phyloP scores from a whole-genome alignment of 371 early-diverging fungal genomes.

The Furculomyces boomerangus region DNA sequence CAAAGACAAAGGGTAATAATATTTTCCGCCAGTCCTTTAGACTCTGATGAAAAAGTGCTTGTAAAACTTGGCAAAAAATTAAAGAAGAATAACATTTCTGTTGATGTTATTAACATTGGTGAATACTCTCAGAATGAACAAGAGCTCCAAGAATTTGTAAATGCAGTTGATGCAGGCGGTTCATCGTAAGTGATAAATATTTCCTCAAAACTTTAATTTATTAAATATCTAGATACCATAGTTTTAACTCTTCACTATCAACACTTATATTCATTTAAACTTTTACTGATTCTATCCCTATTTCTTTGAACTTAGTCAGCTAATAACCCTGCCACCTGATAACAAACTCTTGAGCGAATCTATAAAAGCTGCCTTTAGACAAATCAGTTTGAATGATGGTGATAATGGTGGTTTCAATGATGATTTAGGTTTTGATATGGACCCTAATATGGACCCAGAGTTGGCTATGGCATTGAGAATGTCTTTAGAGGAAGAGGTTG shows the following conservation, averaged over 20 bases:
- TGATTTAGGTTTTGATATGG: slow-evolving; percentile 89
- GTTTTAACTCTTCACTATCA: too few relatives aligned
- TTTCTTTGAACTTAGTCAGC: too few relatives aligned
- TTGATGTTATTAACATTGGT: slow-evolving; percentile 95
- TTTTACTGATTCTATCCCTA: too few relatives aligned
- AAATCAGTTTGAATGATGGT: slow-evolving; percentile 58
- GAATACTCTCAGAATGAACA: slow-evolving; percentile 79
- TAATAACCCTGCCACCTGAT: slow-evolving; percentile 88
- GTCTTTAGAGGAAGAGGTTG: slow-evolving; percentile 92
- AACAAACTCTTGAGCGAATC: slow-evolving; percentile 85
- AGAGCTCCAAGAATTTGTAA: slow-evolving; percentile 79
- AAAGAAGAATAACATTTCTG: slow-evolving; percentile 91
- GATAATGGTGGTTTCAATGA: slow-evolving; percentile 23
- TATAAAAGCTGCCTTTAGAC: slow-evolving; percentile 69
- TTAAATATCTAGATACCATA: too few relatives aligned
- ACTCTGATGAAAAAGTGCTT: slow-evolving; percentile 62
- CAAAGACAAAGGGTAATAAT: slow-evolving; percentile 86
- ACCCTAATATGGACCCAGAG: slow-evolving; percentile 90
- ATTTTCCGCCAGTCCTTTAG: slow-evolving; percentile 84
- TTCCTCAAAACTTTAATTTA: too few relatives aligned
- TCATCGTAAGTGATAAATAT: slow-evolving; percentile 64
- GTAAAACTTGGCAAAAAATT: slow-evolving; percentile 85
- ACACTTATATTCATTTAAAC: too few relatives aligned
- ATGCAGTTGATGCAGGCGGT: slow-evolving; percentile 71
- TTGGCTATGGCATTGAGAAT: slow-evolving; percentile 87